Evolutionary conservation across 2,329 filamentous ascomycete species (phyloP).

Genomic region (Aspergillus fumigatiaffinis): DNA sequence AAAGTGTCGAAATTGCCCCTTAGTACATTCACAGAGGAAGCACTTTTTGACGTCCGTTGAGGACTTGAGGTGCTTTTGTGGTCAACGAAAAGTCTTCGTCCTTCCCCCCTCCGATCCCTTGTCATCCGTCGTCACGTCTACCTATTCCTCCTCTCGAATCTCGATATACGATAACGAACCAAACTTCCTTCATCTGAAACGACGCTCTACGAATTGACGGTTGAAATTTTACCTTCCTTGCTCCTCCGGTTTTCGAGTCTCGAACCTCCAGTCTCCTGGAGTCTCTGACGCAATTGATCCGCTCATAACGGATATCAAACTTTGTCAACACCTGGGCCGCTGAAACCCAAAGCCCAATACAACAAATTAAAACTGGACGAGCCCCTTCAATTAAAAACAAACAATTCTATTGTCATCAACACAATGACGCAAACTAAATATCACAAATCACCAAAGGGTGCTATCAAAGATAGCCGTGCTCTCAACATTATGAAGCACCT

Average conservation of each 20-base stretch:
- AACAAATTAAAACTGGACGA: slow-evolving; percentile 3
- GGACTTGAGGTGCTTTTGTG: slow-evolving; percentile 36
- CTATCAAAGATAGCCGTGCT: slow-evolving; percentile 21
- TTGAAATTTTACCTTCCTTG: slow-evolving; percentile 7
- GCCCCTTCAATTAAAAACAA: slow-evolving; percentile 8
- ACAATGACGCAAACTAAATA: slow-evolving; percentile 25
- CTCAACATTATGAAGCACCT: slow-evolving; percentile 19
- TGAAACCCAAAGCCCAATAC: slow-evolving; percentile 4
- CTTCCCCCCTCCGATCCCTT: slow-evolving; percentile 11
- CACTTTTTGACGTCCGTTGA: slow-evolving; percentile 32
- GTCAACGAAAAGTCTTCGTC: slow-evolving; percentile 11
- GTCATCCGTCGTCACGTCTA: slow-evolving; percentile 9
- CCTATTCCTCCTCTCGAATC: slow-evolving; percentile 6
- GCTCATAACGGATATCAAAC: slow-evolving; percentile 18
- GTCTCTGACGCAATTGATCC: slow-evolving; percentile 20
- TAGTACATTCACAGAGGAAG: slow-evolving; percentile 37
- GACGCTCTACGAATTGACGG: slow-evolving; percentile 12
- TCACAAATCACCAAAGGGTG: slow-evolving; percentile 24
- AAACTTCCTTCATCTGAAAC: slow-evolving; percentile 4
- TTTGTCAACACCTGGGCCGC: slow-evolving; percentile 4
- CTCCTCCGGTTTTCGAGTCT: slow-evolving; percentile 1
- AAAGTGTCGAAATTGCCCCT: slow-evolving; percentile 60
- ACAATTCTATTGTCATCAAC: slow-evolving; percentile 8
- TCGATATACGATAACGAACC: slow-evolving; percentile 9
- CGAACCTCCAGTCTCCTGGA: neutral